phyloP scores from a whole-genome alignment of 257 asterid species.

The Linaria vulgaris region DNA sequence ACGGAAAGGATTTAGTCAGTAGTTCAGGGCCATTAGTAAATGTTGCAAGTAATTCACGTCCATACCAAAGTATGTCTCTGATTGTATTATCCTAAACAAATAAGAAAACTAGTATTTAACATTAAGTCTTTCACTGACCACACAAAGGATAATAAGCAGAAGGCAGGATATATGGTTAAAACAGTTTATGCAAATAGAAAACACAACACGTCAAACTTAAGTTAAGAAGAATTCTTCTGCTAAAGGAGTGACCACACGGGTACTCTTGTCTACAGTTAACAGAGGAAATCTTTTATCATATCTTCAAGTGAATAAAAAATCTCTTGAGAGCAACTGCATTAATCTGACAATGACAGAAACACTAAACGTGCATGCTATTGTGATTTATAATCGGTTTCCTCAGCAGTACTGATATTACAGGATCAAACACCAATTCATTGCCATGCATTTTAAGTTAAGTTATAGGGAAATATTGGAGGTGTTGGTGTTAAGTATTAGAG shows the following conservation, averaged over 20 bases:
- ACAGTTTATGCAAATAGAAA: background rate
- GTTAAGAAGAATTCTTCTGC: background rate
- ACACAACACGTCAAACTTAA: conserved; percentile 2
- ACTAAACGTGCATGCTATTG: conserved; percentile 13
- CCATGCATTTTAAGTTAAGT: too few species aligned
- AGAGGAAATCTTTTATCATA: conserved; percentile 16
- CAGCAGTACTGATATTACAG: background rate
- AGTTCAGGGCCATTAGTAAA: background rate
- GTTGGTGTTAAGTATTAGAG: background rate
- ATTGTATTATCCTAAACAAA: background rate
- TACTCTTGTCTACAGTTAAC: background rate
- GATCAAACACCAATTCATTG: conserved; percentile 15
- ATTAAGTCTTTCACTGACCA: background rate
- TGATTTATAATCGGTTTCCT: background rate
- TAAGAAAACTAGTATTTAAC: conserved; percentile 4
- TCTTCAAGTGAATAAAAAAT: conserved; percentile 1
- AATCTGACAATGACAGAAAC: conserved; percentile 2
- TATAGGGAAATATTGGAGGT: too few species aligned
- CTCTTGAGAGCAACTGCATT: background rate
- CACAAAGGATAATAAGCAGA: background rate
- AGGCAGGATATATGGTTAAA: background rate
- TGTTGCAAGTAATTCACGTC: background rate
- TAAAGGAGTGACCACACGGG: background rate
- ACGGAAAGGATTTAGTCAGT: background rate
- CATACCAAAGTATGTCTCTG: background rate